Percentiles rank a stretch among this genome's conserved stretches.
Evolutionary conservation across 352 stramenopile species (phyloP).

Genomic region (Globisporangium paroecandrum): DNA sequence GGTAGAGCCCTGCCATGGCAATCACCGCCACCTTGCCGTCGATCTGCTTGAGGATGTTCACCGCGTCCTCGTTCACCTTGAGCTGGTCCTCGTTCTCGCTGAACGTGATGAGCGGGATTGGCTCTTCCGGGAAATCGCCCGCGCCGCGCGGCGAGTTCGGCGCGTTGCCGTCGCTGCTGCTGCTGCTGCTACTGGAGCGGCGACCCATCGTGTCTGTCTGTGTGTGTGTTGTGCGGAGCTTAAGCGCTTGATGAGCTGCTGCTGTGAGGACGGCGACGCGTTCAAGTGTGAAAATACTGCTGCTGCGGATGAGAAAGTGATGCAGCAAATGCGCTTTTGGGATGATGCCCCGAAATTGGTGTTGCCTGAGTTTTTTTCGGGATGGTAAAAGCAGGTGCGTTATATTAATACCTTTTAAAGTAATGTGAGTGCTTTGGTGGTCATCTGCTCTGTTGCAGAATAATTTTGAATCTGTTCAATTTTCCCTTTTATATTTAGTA

Average conservation of each 20-base stretch:
- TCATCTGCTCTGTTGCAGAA: background rate
- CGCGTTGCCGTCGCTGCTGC: constrained; percentile 12
- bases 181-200: constrained; percentile 10
- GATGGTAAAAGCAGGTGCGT: background rate
- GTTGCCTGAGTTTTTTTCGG: background rate
- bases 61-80: constrained; percentile 75
- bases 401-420: background rate
- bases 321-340: background rate
- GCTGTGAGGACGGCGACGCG: background rate
- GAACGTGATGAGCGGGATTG: constrained; percentile 84
- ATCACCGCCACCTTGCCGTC: constrained; percentile 75
- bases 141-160: constrained; percentile 6
- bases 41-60: constrained; percentile 63
- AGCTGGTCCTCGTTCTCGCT: constrained; percentile 78
- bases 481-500: background rate
- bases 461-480: background rate
- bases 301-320: background rate
- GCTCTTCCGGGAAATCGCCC: constrained; percentile 59
- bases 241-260: background rate
- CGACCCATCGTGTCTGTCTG: background rate
- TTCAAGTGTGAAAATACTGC: background rate
- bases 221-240: background rate
- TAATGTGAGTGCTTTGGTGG: background rate
- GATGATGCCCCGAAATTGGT: background rate
- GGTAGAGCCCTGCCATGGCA: constrained; percentile 83